A percentile compares a stretch with the other conserved stretches of the same genome.
Evolutionary conservation across 192 early-diverging fungal species (phyloP).

Genomic region (Backusella mclennaniae): DNA sequence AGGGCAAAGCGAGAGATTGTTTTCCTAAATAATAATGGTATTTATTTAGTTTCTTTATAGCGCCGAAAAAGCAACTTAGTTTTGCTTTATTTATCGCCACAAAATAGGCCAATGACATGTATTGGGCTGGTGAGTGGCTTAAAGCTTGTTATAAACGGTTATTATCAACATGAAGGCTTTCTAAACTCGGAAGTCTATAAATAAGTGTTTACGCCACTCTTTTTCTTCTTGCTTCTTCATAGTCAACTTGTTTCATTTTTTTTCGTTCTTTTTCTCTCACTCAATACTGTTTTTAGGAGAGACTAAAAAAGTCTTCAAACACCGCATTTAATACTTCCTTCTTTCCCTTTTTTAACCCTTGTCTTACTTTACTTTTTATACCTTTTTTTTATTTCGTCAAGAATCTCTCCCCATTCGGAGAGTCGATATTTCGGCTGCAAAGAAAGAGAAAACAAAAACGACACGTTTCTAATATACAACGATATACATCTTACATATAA

Average conservation of each 20-base stretch:
- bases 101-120: constrained; percentile 5
- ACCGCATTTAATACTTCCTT: not conserved
- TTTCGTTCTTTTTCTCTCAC: not conserved
- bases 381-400: constrained; percentile 2
- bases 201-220: constrained; percentile 4
- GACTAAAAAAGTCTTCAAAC: constrained; percentile 5
- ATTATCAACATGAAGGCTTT: not conserved
- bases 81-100: constrained; percentile 10
- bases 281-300: not conserved
- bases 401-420: not conserved
- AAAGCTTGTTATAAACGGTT: not conserved
- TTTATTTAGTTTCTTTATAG: not conserved
- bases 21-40: not conserved
- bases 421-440: not conserved
- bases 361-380: constrained; percentile 10
- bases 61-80: not conserved
- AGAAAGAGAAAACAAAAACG: not conserved
- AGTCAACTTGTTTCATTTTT: not conserved
- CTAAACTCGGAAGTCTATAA: constrained; percentile 1
- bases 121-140: constrained; percentile 5
- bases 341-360: not conserved
- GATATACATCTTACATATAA: not conserved
- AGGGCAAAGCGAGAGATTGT: not conserved
- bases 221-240: not conserved
- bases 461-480: not conserved